A percentile compares a stretch with the other conserved stretches of the same genome.
Evolutionary conservation across 2,329 filamentous ascomycete genomes (phyloP).

Genomic region (Aureobasidium lini): DNA sequence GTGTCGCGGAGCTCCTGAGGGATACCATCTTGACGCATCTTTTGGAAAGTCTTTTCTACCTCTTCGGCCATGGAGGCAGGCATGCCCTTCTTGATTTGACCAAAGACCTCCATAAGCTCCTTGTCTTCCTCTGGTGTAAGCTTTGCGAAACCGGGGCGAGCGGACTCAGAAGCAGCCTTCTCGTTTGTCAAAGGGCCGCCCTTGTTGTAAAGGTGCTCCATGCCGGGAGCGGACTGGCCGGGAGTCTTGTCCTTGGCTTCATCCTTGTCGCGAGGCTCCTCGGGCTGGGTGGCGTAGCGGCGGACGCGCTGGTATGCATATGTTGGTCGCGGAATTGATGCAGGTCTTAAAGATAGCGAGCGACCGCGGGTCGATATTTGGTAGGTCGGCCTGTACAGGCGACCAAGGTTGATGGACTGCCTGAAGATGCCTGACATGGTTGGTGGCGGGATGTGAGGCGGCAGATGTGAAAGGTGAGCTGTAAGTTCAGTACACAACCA

Average conservation of each 20-base stretch:
- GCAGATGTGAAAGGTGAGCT: neutral
- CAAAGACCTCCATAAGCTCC: conserved; percentile 51
- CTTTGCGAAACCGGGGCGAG: conserved; percentile 30
- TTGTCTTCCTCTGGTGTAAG: conserved; percentile 51
- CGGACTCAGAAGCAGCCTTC: conserved; percentile 23
- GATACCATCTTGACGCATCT: conserved; percentile 61
- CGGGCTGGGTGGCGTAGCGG: conserved; percentile 37
- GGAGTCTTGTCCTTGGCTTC: conserved; percentile 28
- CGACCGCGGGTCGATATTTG: conserved; percentile 28
- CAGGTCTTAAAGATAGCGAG: conserved; percentile 28
- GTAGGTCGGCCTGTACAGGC: conserved; percentile 27
- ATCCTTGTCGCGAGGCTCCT: conserved; percentile 37
- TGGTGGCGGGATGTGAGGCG: conserved; percentile 3
- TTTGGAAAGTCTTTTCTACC: conserved; percentile 53
- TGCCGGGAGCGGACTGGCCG: conserved; percentile 33
- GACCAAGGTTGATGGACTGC: conserved; percentile 27
- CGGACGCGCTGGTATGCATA: conserved; percentile 37
- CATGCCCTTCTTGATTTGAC: conserved; percentile 49
- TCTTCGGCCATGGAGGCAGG: conserved; percentile 55
- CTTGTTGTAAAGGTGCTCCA: conserved; percentile 40
- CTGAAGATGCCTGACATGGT: conserved; percentile 29
- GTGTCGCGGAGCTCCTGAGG: conserved; percentile 61
- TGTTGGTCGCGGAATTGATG: conserved; percentile 35
- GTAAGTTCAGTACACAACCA: neutral
- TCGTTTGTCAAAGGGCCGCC: conserved; percentile 33